A percentile compares a stretch with the other conserved stretches of the same genome.
These are phyloP conservation scores for Filobasidium floriforme DNA, from an alignment of 768 basidiomycete species.

Conservation along the genomic window DNA sequence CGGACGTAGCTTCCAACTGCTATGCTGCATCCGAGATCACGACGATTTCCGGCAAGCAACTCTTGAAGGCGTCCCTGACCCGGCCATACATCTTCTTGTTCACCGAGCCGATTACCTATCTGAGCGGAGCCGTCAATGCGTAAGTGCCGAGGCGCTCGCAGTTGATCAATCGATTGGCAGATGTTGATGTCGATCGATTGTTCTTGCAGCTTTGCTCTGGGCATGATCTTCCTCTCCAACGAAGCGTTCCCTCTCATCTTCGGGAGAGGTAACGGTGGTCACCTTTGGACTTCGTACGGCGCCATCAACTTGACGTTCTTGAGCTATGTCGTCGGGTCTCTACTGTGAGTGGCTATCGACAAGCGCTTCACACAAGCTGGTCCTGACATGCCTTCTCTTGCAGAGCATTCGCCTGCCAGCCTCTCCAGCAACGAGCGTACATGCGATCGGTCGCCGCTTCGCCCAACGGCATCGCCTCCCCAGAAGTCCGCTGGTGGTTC, in stretches of 20 bases:
- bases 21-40: conserved; percentile 24
- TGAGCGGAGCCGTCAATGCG: conserved; percentile 35
- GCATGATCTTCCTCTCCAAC: conserved; percentile 37
- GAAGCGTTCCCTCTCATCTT: conserved; percentile 37
- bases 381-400: neutral
- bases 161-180: neutral
- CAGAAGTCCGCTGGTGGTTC: conserved; percentile 36
- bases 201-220: conserved; percentile 26
- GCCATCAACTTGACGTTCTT: conserved; percentile 32
- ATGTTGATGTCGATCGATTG: neutral
- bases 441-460: conserved; percentile 11
- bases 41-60: conserved; percentile 31
- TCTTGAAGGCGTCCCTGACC: conserved; percentile 33
- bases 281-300: conserved; percentile 35
- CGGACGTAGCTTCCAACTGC: neutral
- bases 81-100: conserved; percentile 36
- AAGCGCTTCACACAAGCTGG: neutral
- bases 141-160: conserved; percentile 1
- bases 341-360: conserved; percentile 19
- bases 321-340: conserved; percentile 31
- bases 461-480: conserved; percentile 18
- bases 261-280: conserved; percentile 32
- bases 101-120: conserved; percentile 38
- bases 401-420: conserved; percentile 30
- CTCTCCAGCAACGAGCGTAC: conserved; percentile 30